phyloP scores from a whole-genome alignment of 176 grass and related monocot species.

The Bothriochloa decipiens region DNA sequence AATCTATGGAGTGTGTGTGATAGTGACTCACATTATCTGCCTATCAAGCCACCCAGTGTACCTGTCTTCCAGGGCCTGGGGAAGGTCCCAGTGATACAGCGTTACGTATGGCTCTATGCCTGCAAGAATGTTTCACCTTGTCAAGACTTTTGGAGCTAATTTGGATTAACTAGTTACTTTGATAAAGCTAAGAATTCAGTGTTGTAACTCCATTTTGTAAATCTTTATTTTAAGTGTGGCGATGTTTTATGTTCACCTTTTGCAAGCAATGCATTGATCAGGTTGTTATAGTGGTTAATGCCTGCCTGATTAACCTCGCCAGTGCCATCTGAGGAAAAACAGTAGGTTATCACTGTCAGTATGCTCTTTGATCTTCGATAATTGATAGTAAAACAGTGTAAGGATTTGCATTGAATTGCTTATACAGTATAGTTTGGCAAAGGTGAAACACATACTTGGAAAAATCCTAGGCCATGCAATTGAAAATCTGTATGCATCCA shows the following conservation, averaged over 20 bases:
- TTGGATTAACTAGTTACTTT: background rate
- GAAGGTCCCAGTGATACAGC: slow-evolving; percentile 94
- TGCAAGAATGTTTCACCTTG: slow-evolving; percentile 40
- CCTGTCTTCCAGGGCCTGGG: slow-evolving; percentile 79
- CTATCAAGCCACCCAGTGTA: slow-evolving; percentile 75
- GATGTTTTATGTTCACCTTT: slow-evolving; percentile 56
- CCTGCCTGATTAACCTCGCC: slow-evolving; percentile 76
- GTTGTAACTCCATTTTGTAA: background rate
- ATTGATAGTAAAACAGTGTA: background rate
- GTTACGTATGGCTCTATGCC: slow-evolving; percentile 84
- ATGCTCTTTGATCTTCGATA: background rate
- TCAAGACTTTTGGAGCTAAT: background rate
- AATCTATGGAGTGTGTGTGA: background rate
- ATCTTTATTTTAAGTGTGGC: background rate
- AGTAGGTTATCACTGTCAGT: background rate
- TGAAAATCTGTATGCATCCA: slow-evolving; percentile 97
- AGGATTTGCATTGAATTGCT: background rate
- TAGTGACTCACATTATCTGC: slow-evolving; percentile 66
- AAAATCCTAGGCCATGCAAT: slow-evolving; percentile 89
- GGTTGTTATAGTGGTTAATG: slow-evolving; percentile 89
- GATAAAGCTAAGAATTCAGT: background rate
- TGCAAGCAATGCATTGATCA: slow-evolving; percentile 75
- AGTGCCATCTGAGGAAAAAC: slow-evolving; percentile 64
- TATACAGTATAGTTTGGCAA: background rate
- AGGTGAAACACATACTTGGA: slow-evolving; percentile 54